A percentile compares a stretch with the other conserved stretches of the same genome.
Conservation (phyloP, 768 basidiomycete species). For the Termitomyces sp. region DNA sequence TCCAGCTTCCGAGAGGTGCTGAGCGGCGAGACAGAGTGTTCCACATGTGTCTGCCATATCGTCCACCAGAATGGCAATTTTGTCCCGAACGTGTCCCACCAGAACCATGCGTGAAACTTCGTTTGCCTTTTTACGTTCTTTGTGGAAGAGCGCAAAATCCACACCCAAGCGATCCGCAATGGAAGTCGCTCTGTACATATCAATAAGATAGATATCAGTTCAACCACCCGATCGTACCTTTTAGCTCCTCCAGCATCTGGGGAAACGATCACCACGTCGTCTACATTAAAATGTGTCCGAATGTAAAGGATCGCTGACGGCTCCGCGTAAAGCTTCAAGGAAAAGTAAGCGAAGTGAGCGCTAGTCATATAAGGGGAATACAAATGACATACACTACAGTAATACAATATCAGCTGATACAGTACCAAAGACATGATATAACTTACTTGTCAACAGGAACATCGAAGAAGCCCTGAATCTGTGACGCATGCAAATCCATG, state of each 20-base stretch:
- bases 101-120: constrained; percentile 94
- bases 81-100: constrained; percentile 90
- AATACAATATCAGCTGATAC: constrained; percentile 3
- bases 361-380: constrained; percentile 4
- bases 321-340: constrained; percentile 82
- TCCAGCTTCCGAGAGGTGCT: constrained; percentile 86
- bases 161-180: constrained; percentile 95
- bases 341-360: not conserved
- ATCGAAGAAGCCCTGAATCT: constrained; percentile 99
- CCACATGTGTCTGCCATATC: constrained; percentile 99
- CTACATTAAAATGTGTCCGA: constrained; percentile 82
- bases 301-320: constrained; percentile 95
- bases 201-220: constrained; percentile 11
- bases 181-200: constrained; percentile 77
- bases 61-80: constrained; percentile 93
- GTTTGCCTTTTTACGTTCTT: constrained; percentile 96
- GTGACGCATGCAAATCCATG: constrained; percentile 98
- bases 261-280: constrained; percentile 90
- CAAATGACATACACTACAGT: constrained; percentile 41
- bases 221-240: constrained; percentile 51
- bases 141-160: constrained; percentile 98
- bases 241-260: constrained; percentile 99
- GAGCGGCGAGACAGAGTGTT: constrained; percentile 88
- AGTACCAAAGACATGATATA: constrained; percentile 10
- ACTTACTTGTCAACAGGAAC: constrained; percentile 99